Percentiles rank a stretch among this genome's conserved stretches.
Evolutionary conservation across 1,284 basidiomycete species (phyloP).

Genomic region (Xanthoconium separans): DNA sequence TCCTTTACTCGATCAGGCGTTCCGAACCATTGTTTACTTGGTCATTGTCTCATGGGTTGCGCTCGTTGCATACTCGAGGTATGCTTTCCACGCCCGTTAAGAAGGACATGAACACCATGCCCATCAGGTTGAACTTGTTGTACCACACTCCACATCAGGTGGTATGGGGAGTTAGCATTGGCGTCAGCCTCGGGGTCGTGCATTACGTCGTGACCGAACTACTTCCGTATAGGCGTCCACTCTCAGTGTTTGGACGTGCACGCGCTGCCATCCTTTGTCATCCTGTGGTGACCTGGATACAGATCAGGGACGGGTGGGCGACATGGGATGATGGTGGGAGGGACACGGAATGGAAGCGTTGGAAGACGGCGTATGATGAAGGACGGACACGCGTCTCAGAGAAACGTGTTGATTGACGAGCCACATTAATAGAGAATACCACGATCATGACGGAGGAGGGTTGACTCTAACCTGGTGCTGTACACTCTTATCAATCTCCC

Average conservation of each 20-base stretch:
- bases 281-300: conserved; percentile 62
- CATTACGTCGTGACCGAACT: conserved; percentile 64
- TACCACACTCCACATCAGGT: conserved; percentile 77
- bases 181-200: conserved; percentile 52
- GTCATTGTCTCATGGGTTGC: conserved; percentile 55
- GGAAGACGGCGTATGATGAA: conserved; percentile 50
- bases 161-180: conserved; percentile 70
- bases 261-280: conserved; percentile 55
- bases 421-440: not conserved
- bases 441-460: conserved; percentile 5
- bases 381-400: conserved; percentile 5
- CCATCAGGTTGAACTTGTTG: conserved; percentile 59
- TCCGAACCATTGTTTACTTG: conserved; percentile 47
- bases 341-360: conserved; percentile 62
- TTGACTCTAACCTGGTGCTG: conserved; percentile 6
- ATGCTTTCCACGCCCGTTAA: not conserved
- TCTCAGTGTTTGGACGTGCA: conserved; percentile 49
- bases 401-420: conserved; percentile 17
- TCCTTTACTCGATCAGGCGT: conserved; percentile 48
- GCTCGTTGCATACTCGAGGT: conserved; percentile 81
- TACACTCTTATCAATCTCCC: not conserved
- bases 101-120: not conserved
- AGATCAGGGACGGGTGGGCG: conserved; percentile 78
- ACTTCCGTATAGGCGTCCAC: conserved; percentile 53
- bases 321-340: conserved; percentile 73